Conservation (phyloP, 2,329 filamentous ascomycete species). For the Ophiocordyceps unilateralis region DNA sequence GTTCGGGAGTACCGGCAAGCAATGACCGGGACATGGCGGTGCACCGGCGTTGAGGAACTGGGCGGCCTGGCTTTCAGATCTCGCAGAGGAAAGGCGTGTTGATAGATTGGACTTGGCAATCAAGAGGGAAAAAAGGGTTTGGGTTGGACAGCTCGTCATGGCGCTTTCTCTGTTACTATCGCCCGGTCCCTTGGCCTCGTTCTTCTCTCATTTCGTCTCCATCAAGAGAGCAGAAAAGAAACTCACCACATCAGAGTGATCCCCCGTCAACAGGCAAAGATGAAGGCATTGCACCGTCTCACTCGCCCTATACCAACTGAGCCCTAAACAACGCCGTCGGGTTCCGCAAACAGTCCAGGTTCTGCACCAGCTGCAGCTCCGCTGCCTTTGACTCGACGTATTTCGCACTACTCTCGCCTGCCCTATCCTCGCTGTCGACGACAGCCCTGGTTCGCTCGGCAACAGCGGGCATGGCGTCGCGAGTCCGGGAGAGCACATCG, state of each 20-base stretch:
- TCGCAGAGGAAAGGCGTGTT: neutral
- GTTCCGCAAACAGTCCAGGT: conserved; percentile 47
- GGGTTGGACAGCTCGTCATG: too few relatives aligned
- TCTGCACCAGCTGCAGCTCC: conserved; percentile 70
- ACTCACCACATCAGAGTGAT: neutral
- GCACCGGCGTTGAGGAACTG: neutral
- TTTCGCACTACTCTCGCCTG: conserved; percentile 39
- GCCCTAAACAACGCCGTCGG: conserved; percentile 50
- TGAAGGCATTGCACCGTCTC: neutral
- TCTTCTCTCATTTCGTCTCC: too few relatives aligned
- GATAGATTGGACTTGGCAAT: neutral
- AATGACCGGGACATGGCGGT: conserved; percentile 1
- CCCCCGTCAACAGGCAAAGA: neutral
- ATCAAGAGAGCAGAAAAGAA: neutral
- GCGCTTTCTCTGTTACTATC: too few relatives aligned
- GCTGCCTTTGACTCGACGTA: conserved; percentile 66
- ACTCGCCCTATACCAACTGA: conserved; percentile 22
- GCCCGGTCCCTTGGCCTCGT: too few relatives aligned
- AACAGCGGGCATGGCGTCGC: conserved; percentile 40
- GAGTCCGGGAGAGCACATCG: conserved; percentile 54
- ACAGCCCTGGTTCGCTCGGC: conserved; percentile 26
- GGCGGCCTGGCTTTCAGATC: too few relatives aligned
- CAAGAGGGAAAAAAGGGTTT: neutral
- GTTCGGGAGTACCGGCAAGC: conserved; percentile 67
- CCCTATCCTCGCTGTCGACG: too few relatives aligned